Evolutionary conservation across 2,329 filamentous ascomycete genomes (phyloP), one percentile per base, ranked within the genome.

Genomic region (Apiospora marii): DNA sequence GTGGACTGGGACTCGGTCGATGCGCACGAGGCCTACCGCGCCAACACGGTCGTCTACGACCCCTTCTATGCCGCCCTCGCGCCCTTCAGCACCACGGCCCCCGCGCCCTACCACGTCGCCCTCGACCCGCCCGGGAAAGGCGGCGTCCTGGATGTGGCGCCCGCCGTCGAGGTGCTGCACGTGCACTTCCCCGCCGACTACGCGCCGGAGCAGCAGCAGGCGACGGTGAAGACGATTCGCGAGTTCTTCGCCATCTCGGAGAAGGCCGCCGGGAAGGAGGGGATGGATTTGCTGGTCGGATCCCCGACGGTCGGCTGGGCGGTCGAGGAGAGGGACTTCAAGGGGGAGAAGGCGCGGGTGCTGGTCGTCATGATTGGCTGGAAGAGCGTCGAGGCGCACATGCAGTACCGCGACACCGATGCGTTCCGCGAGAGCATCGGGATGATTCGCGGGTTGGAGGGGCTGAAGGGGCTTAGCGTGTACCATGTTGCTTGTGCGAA

Each of bases 311-410:
- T 43, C 7, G 64, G 64, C 37, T 68, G 64, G 64, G 64, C 24
- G 22, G n/a, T 43, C 37, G 64, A 68, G 64, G 64, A 44, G 64
- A n/a, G 37, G 37, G 64, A 16, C n/a, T 14, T 6, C 2, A 30
- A 68, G 43, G 64, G 5, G 8, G 64, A 68, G 16, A 68, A 68
- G 64, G 37, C 7, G 6, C 64, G 64, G 13, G 64, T 68, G n/a
- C 64, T 68, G 64, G n/a, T 68, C 5, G 64, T 12, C 37, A 27
- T 44, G 37, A 44, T 46, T n/a, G 64, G 64, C 1, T 68, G 64
- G 64, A 19, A 24, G n/a, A 68, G 64, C 64, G 64, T 68, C 64
- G 64, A 68, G 64, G 64, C 64, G 37, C 64, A 68, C 24, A 46
- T 68, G 64, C 12, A 43, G 64, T 68, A 68, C 43, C 37, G 43